Base-by-base conservation (phyloP, 2,329 filamentous ascomycete genomes). In the Byssothecium circinans region DNA sequence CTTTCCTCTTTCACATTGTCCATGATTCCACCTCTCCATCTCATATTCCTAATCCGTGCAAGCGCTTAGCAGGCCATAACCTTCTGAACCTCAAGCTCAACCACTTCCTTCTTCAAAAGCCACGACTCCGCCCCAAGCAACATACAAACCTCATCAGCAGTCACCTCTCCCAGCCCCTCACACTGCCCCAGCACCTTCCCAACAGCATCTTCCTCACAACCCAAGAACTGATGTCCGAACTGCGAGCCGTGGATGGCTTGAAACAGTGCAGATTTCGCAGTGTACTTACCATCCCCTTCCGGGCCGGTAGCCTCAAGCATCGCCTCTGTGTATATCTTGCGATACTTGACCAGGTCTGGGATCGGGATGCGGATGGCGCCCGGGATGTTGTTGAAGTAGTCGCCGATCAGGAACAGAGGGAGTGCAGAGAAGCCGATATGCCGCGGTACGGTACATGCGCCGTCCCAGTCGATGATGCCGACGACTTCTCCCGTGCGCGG, bases 401-500 rank as follows among this genome's bases (percentile, higher is more conserved):
- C 54, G 2, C 17, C 12, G 2, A 29, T 34, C 7, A 58, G 45
- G 25, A 51, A 56, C 1, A 52, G 14, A 8, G 53, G 56, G 3
- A 54, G 14, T 8, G 43, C 20, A 11, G 56, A 27, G 29, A 46
- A 52, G 2, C 53, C 56, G 5, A 53, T 40, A 20, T 46, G 42
- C 3, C 47, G 50, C 2, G 56, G 53, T 7, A 56, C 45, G 3
- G 47, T 47, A 2, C 22, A 15, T 4, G 30, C 29, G 8, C 33
- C 29, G 10, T 60, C 55, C 58, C 58, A 62, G 51, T 60, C 58
- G 22, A 62, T 43, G 25, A 62, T 49, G 2, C 50, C 50, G 8
- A 45, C 53, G 32, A 56, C 41, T 5, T 49, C 15, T 10, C 50
- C 50, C 3, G 38, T 35, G 3, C 30, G 20, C 11, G 25, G 12